Percentiles rank a stretch among this genome's conserved stretches.
These are phyloP conservation scores for Penicillium decumbens DNA, from an alignment of 2,329 filamentous ascomycete genomes.

Conservation along the genomic window DNA sequence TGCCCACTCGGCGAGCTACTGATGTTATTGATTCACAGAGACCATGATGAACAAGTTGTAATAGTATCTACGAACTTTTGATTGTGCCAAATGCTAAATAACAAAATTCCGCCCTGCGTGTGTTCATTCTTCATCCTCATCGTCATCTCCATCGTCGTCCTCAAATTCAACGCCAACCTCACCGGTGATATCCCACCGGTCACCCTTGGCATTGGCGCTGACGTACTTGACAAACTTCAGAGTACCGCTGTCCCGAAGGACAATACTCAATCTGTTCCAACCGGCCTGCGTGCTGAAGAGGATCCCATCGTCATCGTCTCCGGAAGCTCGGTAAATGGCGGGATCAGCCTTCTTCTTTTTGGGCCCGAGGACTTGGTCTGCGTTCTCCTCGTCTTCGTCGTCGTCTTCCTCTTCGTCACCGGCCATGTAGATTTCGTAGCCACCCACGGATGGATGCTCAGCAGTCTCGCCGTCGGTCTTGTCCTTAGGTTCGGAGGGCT, in stretches of 20 bases:
- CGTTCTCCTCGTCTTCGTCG: constrained; percentile 36
- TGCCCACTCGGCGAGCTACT: constrained; percentile 13
- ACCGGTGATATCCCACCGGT: constrained; percentile 86
- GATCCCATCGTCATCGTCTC: constrained; percentile 69
- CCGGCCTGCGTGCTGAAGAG: constrained; percentile 63
- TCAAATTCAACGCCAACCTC: constrained; percentile 66
- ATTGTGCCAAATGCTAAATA: neutral
- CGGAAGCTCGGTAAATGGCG: constrained; percentile 74
- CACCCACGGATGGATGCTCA: constrained; percentile 43
- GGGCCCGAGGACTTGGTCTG: constrained; percentile 30
- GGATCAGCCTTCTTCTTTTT: constrained; percentile 57
- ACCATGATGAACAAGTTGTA: neutral
- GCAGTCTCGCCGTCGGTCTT: constrained; percentile 24
- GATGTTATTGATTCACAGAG: neutral
- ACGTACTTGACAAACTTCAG: constrained; percentile 97
- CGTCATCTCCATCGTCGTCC: constrained; percentile 46
- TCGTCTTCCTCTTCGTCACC: constrained; percentile 67
- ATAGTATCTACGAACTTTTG: neutral
- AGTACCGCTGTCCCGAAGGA: constrained; percentile 78
- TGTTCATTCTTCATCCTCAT: constrained; percentile 21
- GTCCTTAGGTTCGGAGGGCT: constrained; percentile 35
- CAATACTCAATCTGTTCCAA: constrained; percentile 91
- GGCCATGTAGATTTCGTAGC: constrained; percentile 79
- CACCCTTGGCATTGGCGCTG: constrained; percentile 72
- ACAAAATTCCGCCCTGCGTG: neutral